Evolutionary conservation across 2,329 filamentous ascomycete genomes (phyloP).

Genomic region (Passalora sequoiae): DNA sequence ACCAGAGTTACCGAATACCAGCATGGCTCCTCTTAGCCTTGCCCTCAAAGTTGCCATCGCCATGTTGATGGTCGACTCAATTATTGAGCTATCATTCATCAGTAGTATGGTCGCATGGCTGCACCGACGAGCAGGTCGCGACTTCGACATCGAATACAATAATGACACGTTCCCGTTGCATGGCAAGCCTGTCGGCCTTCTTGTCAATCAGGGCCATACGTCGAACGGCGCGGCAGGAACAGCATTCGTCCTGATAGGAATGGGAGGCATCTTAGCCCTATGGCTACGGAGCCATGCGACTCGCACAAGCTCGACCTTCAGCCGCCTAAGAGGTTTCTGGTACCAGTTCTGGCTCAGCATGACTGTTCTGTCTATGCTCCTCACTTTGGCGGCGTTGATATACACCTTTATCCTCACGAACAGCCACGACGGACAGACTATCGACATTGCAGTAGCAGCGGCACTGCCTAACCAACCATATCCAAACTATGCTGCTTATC

Average conservation of each 20-base stretch:
- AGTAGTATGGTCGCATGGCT: constrained; percentile 30
- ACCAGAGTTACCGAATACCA: background rate
- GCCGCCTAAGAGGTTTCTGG: constrained; percentile 5
- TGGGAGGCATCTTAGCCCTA: constrained; percentile 26
- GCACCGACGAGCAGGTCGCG: constrained; percentile 22
- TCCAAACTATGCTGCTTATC: constrained; percentile 28
- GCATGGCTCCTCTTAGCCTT: constrained; percentile 11
- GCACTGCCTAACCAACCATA: constrained; percentile 24
- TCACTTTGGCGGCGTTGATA: constrained; percentile 25
- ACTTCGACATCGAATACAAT: constrained; percentile 21
- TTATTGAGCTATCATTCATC: constrained; percentile 28
- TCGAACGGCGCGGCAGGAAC: constrained; percentile 31
- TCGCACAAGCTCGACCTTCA: constrained; percentile 1
- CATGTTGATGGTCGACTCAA: constrained; percentile 25
- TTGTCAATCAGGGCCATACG: constrained; percentile 30
- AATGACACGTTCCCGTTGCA: constrained; percentile 33
- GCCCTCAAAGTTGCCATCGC: constrained; percentile 17
- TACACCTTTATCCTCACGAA: constrained; percentile 27
- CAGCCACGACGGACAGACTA: constrained; percentile 20
- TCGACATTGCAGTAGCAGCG: constrained; percentile 22
- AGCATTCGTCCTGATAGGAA: constrained; percentile 28
- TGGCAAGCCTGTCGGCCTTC: constrained; percentile 38
- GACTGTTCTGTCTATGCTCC: constrained; percentile 21
- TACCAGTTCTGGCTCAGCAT: constrained; percentile 26
- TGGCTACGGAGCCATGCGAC: constrained; percentile 15